Base-by-base conservation (phyloP, 352 stramenopile genomes). In the Halophytophthora polymorphica region DNA sequence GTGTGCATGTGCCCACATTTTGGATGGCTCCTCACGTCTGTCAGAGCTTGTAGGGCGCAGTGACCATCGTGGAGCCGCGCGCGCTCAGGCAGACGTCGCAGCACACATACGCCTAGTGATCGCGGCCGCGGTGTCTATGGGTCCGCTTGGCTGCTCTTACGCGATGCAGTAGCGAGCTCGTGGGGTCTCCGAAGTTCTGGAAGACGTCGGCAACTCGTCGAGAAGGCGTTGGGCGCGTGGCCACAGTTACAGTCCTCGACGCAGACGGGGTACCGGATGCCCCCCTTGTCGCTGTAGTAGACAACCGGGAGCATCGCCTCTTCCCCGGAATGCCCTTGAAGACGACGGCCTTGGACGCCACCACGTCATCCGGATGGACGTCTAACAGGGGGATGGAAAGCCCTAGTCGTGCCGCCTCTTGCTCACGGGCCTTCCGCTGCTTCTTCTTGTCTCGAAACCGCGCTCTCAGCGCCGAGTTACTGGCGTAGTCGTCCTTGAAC, bases 401-500 rank as follows among this genome's bases (percentile, higher is more conserved):
- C 7, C 73, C 72, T 15, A 87, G 61, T 3, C 61, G 48, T 7
- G 65, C 63, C 0, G 73, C 79, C 15, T 75, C 64, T 12, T 62
- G 49, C 46, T 73, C 50, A 34, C 77, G 71, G 8, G 28, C 44
- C 45, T 80, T 66, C 10, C 59, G 53, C 51, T 76, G 57, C 45
- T 76, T 74, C 67, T 90, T 93, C 31, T 86, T 58, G 35, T 53
- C 53, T 15, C 82, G 75, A 31, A 93, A 88, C 21, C 55, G 46
- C 2, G 69, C 60, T 17, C 82, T 66, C 15, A 93, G 48, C 18
- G 50, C 56, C 10, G 73, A 65, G 35, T 95, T 96, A 21, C 69
- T 78, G 5, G 55, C 56, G 45, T 89, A 90, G 42, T 90, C 78
- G 64, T 95, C 75, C 18, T 77, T 73, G 14, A 79, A 83, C 43